A percentile compares a stretch with the other conserved stretches of the same genome.
These are phyloP conservation scores for Massariosphaeria phaeospora DNA, from an alignment of 495 filamentous ascomycete genomes.

Conservation along the genomic window DNA sequence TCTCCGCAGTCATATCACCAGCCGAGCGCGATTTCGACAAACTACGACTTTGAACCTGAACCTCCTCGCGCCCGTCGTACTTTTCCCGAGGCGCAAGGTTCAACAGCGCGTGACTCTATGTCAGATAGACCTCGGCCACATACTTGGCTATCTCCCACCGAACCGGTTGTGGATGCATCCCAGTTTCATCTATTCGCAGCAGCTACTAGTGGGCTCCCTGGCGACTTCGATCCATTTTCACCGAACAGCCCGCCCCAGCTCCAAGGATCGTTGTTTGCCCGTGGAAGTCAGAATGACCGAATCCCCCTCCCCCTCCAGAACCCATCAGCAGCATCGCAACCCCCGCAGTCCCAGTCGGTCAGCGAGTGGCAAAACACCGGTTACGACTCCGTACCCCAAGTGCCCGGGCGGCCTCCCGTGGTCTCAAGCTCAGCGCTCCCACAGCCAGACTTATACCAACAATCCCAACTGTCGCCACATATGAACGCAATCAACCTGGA, in stretches of 20 bases:
- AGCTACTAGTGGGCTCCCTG: slow-evolving; percentile 37
- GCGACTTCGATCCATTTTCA: slow-evolving; percentile 11
- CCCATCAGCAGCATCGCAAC: background rate
- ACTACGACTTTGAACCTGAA: slow-evolving; percentile 9
- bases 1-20: too few relatives aligned
- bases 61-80: slow-evolving; percentile 26
- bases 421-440: slow-evolving; percentile 10
- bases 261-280: slow-evolving; percentile 19
- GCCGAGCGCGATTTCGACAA: background rate
- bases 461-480: slow-evolving; percentile 3
- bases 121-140: slow-evolving; percentile 17
- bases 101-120: slow-evolving; percentile 11
- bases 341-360: background rate
- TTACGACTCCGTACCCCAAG: slow-evolving; percentile 14
- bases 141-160: slow-evolving; percentile 28
- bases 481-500: slow-evolving; percentile 25
- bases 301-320: slow-evolving; percentile 21
- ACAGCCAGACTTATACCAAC: slow-evolving; percentile 2
- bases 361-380: slow-evolving; percentile 17
- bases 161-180: slow-evolving; percentile 31
- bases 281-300: slow-evolving; percentile 15
- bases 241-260: slow-evolving; percentile 21
- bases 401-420: background rate
- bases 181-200: slow-evolving; percentile 39
- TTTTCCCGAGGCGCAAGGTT: slow-evolving; percentile 22